These are phyloP conservation scores for Microdochium nivale DNA, from an alignment of 2,329 filamentous ascomycete genomes.

Conservation along the genomic window DNA sequence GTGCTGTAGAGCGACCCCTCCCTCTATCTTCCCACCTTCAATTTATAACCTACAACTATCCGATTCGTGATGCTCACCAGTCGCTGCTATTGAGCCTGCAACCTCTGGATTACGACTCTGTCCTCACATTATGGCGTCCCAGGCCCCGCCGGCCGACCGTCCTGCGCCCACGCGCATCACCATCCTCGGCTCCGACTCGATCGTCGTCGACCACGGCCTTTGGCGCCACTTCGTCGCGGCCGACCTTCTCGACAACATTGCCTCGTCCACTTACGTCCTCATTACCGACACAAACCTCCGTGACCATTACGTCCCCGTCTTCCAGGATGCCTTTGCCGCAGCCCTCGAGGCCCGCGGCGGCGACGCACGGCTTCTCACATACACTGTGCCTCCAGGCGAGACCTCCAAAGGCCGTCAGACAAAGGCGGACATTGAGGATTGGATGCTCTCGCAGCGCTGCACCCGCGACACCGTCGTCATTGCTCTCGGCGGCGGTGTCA, in stretches of 20 bases:
- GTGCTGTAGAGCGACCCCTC: no score
- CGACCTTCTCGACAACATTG: slow-evolving; percentile 69
- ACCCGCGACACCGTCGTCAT: slow-evolving; percentile 92
- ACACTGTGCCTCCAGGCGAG: slow-evolving; percentile 84
- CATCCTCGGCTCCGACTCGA: slow-evolving; percentile 83
- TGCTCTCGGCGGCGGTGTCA: slow-evolving; percentile 89
- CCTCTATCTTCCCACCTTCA: neutral
- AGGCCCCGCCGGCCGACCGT: neutral
- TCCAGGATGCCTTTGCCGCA: slow-evolving; percentile 56
- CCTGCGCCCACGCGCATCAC: slow-evolving; percentile 50
- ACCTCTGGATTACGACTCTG: neutral
- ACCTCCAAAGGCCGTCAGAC: slow-evolving; percentile 88
- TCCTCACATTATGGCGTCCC: neutral
- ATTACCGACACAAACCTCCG: slow-evolving; percentile 93
- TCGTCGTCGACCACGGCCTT: slow-evolving; percentile 84
- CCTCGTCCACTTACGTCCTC: slow-evolving; percentile 88
- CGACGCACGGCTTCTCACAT: slow-evolving; percentile 67
- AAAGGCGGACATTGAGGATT: slow-evolving; percentile 94
- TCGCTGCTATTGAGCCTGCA: neutral
- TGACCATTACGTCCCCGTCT: slow-evolving; percentile 70
- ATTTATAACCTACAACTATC: neutral
- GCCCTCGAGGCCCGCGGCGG: slow-evolving; percentile 29
- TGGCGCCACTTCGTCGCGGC: slow-evolving; percentile 75
- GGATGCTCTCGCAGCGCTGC: slow-evolving; percentile 88
- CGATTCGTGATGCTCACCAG: neutral